phyloP scores from a whole-genome alignment of 2,329 filamentous ascomycete genomes.

The Clonostachys solani region DNA sequence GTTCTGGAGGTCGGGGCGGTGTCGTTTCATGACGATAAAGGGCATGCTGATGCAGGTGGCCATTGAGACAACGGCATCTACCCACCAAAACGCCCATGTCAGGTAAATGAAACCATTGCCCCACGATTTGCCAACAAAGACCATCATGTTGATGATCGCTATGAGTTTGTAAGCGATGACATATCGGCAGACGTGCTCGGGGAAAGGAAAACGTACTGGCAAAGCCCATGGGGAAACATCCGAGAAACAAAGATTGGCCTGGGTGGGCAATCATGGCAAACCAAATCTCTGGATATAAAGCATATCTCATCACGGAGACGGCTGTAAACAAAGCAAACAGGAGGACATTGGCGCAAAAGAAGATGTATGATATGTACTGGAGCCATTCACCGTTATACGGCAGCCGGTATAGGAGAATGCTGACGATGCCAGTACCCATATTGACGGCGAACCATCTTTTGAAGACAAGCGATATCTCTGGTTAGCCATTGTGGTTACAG shows the following conservation, averaged over 20 bases:
- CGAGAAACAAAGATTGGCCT: constrained; percentile 64
- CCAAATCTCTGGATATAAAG: constrained; percentile 63
- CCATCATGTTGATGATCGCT: constrained; percentile 61
- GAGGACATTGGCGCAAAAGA: constrained; percentile 56
- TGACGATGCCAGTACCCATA: constrained; percentile 67
- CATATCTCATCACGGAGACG: constrained; percentile 57
- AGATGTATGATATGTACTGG: constrained; percentile 51
- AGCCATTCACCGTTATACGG: constrained; percentile 57
- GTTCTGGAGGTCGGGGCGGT: constrained; percentile 41
- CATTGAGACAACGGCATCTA: constrained; percentile 48
- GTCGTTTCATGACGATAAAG: constrained; percentile 47
- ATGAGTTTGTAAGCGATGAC: background rate
- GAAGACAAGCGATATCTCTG: background rate
- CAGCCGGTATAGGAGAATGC: constrained; percentile 56
- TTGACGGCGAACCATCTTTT: constrained; percentile 52
- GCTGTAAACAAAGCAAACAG: constrained; percentile 51
- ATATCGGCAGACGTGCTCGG: background rate
- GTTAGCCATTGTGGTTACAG: background rate
- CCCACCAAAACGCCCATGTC: constrained; percentile 55
- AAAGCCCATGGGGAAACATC: constrained; percentile 65
- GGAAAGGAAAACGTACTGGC: constrained; percentile 36
- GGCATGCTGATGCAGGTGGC: constrained; percentile 49
- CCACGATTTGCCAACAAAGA: constrained; percentile 56
- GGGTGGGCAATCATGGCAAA: constrained; percentile 62
- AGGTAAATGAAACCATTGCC: constrained; percentile 50